Percentiles rank a stretch among this genome's conserved stretches.
Evolutionary conservation across 2,329 filamentous ascomycete species (phyloP).

Genomic region (Penicillium freii): DNA sequence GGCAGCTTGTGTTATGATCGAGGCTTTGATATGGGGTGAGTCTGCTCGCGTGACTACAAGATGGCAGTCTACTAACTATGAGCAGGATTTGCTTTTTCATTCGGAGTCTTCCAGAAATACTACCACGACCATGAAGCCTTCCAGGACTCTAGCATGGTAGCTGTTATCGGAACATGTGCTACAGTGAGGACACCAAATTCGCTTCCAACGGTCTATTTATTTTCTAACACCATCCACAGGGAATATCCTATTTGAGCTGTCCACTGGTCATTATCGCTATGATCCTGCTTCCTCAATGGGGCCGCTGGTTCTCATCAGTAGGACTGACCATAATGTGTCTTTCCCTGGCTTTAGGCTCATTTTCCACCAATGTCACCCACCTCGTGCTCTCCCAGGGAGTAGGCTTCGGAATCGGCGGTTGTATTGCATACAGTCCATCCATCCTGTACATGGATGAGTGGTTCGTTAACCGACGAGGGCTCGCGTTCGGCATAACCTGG

Average conservation of each 20-base stretch:
- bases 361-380: conserved; percentile 24
- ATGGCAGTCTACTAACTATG: not conserved
- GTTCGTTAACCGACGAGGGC: conserved; percentile 50
- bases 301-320: conserved; percentile 23
- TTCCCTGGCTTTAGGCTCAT: conserved; percentile 26
- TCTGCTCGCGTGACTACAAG: not conserved
- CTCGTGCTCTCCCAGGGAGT: conserved; percentile 30
- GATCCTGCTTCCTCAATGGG: conserved; percentile 20
- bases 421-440: conserved; percentile 49
- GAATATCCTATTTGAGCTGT: conserved; percentile 27
- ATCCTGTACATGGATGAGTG: conserved; percentile 52
- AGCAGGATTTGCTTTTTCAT: conserved; percentile 25
- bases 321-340: conserved; percentile 26
- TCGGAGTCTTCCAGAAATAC: conserved; percentile 37
- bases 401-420: conserved; percentile 47
- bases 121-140: conserved; percentile 30
- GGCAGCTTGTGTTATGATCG: conserved; percentile 51
- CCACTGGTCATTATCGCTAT: conserved; percentile 22
- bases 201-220: not conserved
- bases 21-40: conserved; percentile 55
- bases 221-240: conserved; percentile 11
- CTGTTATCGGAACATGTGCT: conserved; percentile 36
- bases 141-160: conserved; percentile 25
- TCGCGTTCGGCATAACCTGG: conserved; percentile 49
- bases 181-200: conserved; percentile 12